Percentiles rank a stretch among this genome's conserved stretches.
Conservation (phyloP, 495 filamentous ascomycete species). For the Talaromyces thailandensis region DNA sequence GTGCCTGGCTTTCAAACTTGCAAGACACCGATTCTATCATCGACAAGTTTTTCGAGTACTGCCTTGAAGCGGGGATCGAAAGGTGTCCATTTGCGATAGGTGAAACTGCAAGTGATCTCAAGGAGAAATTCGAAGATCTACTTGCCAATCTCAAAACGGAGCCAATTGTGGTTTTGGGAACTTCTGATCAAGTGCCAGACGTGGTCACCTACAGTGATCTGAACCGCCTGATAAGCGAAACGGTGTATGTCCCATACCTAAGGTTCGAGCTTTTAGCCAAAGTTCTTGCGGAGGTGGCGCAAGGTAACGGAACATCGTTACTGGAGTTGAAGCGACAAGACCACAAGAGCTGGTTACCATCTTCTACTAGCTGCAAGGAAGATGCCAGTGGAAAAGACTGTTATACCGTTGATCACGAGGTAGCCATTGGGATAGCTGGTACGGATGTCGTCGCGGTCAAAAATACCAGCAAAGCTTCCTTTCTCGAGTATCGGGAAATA, state of each 20-base stretch:
- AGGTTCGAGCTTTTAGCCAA: background rate
- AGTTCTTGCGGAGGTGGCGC: background rate
- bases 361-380: background rate
- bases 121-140: background rate
- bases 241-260: background rate
- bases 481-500: background rate
- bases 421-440: background rate
- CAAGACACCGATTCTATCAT: slow-evolving; percentile 25
- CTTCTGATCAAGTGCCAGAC: background rate
- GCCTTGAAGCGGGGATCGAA: slow-evolving; percentile 21
- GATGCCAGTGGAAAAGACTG: background rate
- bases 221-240: background rate
- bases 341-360: background rate
- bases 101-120: background rate
- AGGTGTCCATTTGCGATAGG: slow-evolving; percentile 17
- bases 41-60: slow-evolving; percentile 23
- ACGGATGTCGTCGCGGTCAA: background rate
- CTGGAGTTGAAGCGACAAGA: background rate
- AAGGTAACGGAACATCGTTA: background rate
- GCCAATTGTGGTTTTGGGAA: background rate
- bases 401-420: background rate
- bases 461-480: background rate
- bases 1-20: slow-evolving; percentile 25
- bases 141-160: background rate
- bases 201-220: slow-evolving; percentile 5